These are phyloP conservation scores for Talaromyces sp. DNA, from an alignment of 2,329 filamentous ascomycete genomes.

Conservation along the genomic window DNA sequence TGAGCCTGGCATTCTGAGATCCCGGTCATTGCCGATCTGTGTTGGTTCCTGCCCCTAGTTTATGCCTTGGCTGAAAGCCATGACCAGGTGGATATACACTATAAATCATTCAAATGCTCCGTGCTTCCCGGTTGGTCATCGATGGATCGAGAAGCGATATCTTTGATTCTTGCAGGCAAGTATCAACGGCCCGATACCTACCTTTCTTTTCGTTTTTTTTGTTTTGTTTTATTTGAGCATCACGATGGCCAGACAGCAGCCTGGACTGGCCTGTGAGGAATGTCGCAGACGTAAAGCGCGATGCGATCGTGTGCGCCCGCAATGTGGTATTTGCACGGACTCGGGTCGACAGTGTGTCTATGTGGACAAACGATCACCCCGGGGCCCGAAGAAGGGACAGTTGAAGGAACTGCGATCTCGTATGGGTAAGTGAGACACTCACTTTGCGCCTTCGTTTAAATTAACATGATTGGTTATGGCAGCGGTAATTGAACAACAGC, in stretches of 20 bases:
- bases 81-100: too few relatives aligned
- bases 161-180: too few relatives aligned
- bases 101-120: too few relatives aligned
- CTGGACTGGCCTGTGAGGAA: conserved; percentile 8
- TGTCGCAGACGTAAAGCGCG: conserved; percentile 9
- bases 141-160: too few relatives aligned
- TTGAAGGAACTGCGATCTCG: conserved; percentile 5
- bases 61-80: not conserved
- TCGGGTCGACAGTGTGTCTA: conserved; percentile 4
- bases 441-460: not conserved
- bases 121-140: too few relatives aligned
- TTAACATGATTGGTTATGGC: not conserved
- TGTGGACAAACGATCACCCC: conserved; percentile 3
- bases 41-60: not conserved
- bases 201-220: not conserved
- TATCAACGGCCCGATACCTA: too few relatives aligned
- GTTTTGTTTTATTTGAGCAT: not conserved
- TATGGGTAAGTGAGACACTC: conserved; percentile 1
- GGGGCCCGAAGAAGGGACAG: conserved; percentile 7
- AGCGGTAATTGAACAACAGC: conserved; percentile 4
- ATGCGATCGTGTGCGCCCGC: conserved; percentile 7
- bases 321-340: conserved; percentile 7
- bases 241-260: conserved; percentile 5
- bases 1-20: not conserved
- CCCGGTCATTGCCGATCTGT: not conserved